phyloP scores from a whole-genome alignment of 2,329 filamentous ascomycete species.

The Fusarium falciforme region DNA sequence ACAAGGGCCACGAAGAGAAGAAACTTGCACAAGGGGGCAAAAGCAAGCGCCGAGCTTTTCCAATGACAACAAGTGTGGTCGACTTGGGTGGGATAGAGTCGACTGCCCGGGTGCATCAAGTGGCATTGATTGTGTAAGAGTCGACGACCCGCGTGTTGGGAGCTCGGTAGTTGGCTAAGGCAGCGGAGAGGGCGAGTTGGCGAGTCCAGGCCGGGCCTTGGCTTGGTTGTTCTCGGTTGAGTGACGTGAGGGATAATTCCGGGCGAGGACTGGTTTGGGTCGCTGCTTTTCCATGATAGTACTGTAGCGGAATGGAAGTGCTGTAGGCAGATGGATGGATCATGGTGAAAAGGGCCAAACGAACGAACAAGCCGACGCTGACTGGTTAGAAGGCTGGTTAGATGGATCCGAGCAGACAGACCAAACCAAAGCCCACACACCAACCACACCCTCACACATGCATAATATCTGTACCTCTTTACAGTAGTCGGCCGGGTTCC shows the following conservation, averaged over 20 bases:
- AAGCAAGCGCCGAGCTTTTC: constrained; percentile 24
- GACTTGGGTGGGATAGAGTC: constrained; percentile 12
- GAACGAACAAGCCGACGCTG: constrained; percentile 38
- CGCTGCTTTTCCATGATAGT: constrained; percentile 39
- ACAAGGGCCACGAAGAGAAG: constrained; percentile 36
- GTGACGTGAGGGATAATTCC: constrained; percentile 44
- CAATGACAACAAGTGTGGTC: constrained; percentile 30
- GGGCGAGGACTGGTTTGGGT: constrained; percentile 31
- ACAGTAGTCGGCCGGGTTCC: constrained; percentile 40
- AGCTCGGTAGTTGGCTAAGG: constrained; percentile 24
- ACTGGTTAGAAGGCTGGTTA: constrained; percentile 35
- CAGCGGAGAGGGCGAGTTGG: constrained; percentile 27
- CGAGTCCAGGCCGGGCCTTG: constrained; percentile 25
- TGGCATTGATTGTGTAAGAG: constrained; percentile 29
- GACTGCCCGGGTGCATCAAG: constrained; percentile 11
- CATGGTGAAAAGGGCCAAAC: constrained; percentile 34
- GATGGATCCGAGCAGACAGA: constrained; percentile 41
- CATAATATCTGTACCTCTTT: constrained; percentile 34
- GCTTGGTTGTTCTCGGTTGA: constrained; percentile 31
- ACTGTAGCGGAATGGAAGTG: constrained; percentile 14
- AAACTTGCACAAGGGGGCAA: constrained; percentile 35
- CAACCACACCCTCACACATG: constrained; percentile 40
- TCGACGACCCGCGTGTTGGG: not conserved
- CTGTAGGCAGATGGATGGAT: constrained; percentile 29
- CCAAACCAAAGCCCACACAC: constrained; percentile 42